Base-by-base conservation (phyloP, 306 rosid genomes). In the Prunus armeniaca region DNA sequence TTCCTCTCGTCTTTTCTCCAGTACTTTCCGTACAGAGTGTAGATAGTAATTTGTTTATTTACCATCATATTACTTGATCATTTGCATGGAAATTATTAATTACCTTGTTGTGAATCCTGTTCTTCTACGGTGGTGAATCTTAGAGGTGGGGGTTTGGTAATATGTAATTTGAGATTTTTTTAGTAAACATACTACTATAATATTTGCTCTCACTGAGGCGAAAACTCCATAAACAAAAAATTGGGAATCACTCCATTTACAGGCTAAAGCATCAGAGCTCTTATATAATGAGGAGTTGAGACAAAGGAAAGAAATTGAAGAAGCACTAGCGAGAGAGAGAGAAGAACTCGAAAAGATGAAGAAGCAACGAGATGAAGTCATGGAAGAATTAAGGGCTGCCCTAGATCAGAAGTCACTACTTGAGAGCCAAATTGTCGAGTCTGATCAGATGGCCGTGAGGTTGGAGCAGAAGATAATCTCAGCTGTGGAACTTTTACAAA, bases 281-380 rank as follows among this genome's bases (percentile, higher is more conserved):
- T 79, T 79, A 66, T 86, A 85, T 56, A 64, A 80, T 38, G 78
- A 82, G 76, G 93, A 90, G 84, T 75, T 82, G 79, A 89, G 83
- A 72, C 86, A 75, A 64, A 92, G 95, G 77, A 91, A 87, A 77
- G 87, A 80, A 74, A 74, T 78, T 64, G 97, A 86, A 84, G 88
- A 92, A 82, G 90, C 71, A 45, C 79, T 89, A 28, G 80, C 25
- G 43, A 84, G 71, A 52, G 93, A 83, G 74, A 85, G 46, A 58
- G 90, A 68, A 75, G 87, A 84, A 58, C 81, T 88, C 65, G 82
- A 81, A 25, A 73, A 78, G 22, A 69, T 88, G 88, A 90, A 79
- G 81, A 82, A 76, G 71, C 81, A 71, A 46, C 76, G 55, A 30
- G 82, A 86, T 52, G 77, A 85, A 74, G 84, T 85, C 47, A 49